Conservation (phyloP, 345 rosid species). For the Durio zibethinus region DNA sequence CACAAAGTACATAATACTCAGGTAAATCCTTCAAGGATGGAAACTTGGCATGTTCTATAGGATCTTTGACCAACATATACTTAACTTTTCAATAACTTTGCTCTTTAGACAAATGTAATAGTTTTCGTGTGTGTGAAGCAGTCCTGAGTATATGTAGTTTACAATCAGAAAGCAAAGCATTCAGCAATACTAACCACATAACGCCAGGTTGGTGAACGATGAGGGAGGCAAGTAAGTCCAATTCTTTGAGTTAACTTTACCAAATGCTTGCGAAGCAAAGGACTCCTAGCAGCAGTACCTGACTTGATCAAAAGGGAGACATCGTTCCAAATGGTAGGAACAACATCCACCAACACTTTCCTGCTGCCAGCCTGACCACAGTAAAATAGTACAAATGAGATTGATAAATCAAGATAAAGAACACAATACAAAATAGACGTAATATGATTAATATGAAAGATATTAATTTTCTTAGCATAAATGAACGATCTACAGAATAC, state of each 20-base stretch:
- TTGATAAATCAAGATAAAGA: conserved; percentile 10
- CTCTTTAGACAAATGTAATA: background rate
- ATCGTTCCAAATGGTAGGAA: conserved; percentile 60
- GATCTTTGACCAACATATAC: background rate
- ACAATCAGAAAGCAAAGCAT: conserved; percentile 7
- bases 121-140: background rate
- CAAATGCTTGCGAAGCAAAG: conserved; percentile 81
- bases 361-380: conserved; percentile 71
- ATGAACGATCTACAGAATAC: background rate
- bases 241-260: conserved; percentile 84
- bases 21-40: background rate
- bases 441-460: background rate
- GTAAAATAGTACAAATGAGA: conserved; percentile 27
- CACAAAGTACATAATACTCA: background rate
- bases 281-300: conserved; percentile 57
- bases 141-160: background rate
- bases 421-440: background rate
- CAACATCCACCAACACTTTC: conserved; percentile 56
- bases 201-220: conserved; percentile 71
- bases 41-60: background rate
- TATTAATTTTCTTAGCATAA: background rate
- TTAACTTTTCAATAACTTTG: background rate
- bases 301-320: conserved; percentile 58
- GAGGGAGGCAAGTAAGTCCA: conserved; percentile 86
- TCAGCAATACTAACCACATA: conserved; percentile 64